Base-by-base conservation (phyloP, 208 protist genomes). In the Acanthamoeba healyi region DNA sequence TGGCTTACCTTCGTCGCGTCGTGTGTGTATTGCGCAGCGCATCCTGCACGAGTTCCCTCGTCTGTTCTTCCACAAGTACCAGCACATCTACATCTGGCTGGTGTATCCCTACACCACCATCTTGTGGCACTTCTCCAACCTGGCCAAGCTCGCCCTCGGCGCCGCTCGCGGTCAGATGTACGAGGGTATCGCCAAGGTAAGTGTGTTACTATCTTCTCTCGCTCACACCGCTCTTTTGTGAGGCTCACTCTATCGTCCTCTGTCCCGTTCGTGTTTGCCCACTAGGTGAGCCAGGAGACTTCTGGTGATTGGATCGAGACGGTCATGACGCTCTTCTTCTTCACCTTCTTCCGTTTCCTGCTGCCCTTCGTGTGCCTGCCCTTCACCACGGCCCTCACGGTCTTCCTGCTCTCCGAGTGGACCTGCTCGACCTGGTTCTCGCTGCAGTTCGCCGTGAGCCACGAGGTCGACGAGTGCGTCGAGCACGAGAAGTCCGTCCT, bases 371-470 rank as follows among this genome's bases (percentile, higher is more conserved):
- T 94, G 26, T 95, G 29, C 56, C 92, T 95, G 42, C 92, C 92
- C 22, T 95, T 94, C 56, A 10, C 32, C 6, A 74, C 67, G 24
- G 94, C 92, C 9, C 14, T 94, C 9, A 7, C 56, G 7, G 51
- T 95, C n/a, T 46, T 95, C 29, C 0, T 93, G 32, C n/a, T 95
- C 44, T 79, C 38, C 63, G 94, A 94, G 58, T 61, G 89, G 51
- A 54, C 88, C 36, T 74, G 65, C 74, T 95, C 91, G 54, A 70
- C 54, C 34, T 58, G 38, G 32, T 95, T 95, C 77, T 65, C 67
- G 24, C 67, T 95, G 17, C 92, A 95, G 70, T 95, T 95, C 44
- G 94, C 95, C 36, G 94, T 95, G 29, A 95, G 95, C 90, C 94
- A 95, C 58, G 94, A 95, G 82, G 86, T 95, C 40, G 77, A 94